These are phyloP conservation scores for Xerocomus potaroensis DNA, from an alignment of 768 basidiomycete genomes.

Conservation along the genomic window DNA sequence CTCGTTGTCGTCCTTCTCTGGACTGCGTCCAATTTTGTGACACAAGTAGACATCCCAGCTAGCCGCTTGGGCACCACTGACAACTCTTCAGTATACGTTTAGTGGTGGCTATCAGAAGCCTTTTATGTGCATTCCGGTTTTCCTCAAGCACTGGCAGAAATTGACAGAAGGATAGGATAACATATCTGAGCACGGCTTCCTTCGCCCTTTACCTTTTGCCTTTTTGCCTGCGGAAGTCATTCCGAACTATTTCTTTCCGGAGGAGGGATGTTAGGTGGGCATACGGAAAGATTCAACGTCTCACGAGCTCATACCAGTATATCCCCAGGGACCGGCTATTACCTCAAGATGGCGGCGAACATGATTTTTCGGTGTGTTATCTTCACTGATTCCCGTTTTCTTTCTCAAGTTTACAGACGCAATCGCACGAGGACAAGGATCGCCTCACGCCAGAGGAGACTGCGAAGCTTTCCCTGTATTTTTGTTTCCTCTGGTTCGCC, in stretches of 20 bases:
- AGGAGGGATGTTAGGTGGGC: conserved; percentile 11
- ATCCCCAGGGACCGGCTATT: conserved; percentile 24
- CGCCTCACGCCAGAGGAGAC: conserved; percentile 69
- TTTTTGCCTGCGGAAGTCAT: conserved; percentile 37
- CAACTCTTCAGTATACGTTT: conserved; percentile 40
- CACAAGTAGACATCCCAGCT: conserved; percentile 48
- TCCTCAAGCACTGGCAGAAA: not conserved
- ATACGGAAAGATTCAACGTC: not conserved
- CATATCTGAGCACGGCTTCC: conserved; percentile 89
- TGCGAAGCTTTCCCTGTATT: conserved; percentile 67
- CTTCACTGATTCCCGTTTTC: not conserved
- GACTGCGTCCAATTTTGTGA: conserved; percentile 86
- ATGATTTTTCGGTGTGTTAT: conserved; percentile 18
- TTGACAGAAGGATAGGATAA: conserved; percentile 49
- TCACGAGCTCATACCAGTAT: not conserved
- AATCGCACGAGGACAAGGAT: conserved; percentile 14
- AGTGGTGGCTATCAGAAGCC: conserved; percentile 82
- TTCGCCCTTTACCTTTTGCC: conserved; percentile 82
- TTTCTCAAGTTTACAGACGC: conserved; percentile 6
- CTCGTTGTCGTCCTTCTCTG: conserved; percentile 79
- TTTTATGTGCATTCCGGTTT: conserved; percentile 58
- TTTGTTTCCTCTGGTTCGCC: conserved; percentile 89
- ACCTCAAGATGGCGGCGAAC: conserved; percentile 12
- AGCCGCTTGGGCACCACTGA: conserved; percentile 2
- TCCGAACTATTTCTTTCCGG: not conserved